Percentiles rank a stretch among this genome's conserved stretches.
Evolutionary conservation across 164 flowering plant species (phyloP).

Genomic region (Brasenia schreberi): DNA sequence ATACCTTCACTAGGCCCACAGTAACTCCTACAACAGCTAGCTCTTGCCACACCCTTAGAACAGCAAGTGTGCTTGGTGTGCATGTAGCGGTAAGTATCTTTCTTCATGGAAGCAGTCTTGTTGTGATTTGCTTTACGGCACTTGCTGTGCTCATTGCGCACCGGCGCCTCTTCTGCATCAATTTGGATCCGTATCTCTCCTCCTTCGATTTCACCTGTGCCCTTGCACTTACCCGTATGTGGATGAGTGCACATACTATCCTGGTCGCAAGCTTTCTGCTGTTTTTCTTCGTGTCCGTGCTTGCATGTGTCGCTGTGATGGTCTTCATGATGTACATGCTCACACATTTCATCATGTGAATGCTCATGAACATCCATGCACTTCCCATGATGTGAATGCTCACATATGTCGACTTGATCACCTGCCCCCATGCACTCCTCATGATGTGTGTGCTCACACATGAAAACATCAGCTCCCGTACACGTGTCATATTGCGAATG

Average conservation of each 20-base stretch:
- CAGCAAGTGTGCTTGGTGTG: not conserved
- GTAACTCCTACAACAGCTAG: not conserved
- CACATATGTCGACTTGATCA: not conserved
- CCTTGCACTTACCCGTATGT: not conserved
- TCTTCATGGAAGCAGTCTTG: not conserved
- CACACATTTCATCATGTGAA: not conserved
- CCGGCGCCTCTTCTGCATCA: not conserved
- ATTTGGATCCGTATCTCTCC: not conserved
- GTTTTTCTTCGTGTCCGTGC: not conserved
- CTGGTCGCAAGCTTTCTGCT: not conserved
- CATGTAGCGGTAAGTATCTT: not conserved
- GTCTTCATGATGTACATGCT: not conserved
- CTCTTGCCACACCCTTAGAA: not conserved
- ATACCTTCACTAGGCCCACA: not conserved
- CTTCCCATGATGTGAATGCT: not conserved
- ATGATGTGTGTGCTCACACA: not conserved
- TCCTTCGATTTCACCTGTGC: not conserved
- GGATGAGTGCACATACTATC: not conserved
- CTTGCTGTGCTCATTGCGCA: not conserved
- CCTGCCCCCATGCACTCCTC: not conserved
- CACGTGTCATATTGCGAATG: too few relatives aligned
- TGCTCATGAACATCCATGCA: too few relatives aligned
- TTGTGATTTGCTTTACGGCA: not conserved
- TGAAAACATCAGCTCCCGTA: not conserved
- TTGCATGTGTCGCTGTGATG: not conserved